Evolutionary conservation across 208 protist species (phyloP).

Genomic region (Vickermania ingenoplastis): DNA sequence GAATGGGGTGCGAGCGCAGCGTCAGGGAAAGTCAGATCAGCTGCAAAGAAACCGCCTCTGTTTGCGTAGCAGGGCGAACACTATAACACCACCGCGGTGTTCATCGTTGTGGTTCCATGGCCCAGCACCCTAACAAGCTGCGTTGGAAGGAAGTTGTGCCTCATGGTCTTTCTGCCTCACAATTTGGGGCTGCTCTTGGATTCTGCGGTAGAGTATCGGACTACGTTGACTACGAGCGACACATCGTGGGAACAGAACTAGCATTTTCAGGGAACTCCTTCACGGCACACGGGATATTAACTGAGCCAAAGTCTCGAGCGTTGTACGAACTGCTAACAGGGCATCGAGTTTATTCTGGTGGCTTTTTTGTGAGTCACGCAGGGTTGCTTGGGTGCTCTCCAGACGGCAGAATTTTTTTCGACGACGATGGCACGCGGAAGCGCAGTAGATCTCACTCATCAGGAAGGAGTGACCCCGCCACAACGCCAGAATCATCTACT

Average conservation of each 20-base stretch:
- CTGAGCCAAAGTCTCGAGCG: slow-evolving; percentile 64
- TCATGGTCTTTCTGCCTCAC: slow-evolving; percentile 72
- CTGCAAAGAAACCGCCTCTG: too few relatives aligned
- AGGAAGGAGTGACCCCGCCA: slow-evolving; percentile 2
- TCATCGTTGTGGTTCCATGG: too few relatives aligned
- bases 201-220: slow-evolving; percentile 69
- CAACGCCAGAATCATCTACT: too few relatives aligned
- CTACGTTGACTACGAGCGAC: slow-evolving; percentile 69
- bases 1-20: too few relatives aligned
- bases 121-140: slow-evolving; percentile 57
- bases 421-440: not conserved
- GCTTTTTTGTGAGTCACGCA: slow-evolving; percentile 64
- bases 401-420: slow-evolving; percentile 56
- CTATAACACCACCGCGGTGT: too few relatives aligned
- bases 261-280: slow-evolving; percentile 76
- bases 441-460: slow-evolving; percentile 1
- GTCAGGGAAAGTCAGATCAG: too few relatives aligned
- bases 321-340: slow-evolving; percentile 83
- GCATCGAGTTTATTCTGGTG: slow-evolving; percentile 51
- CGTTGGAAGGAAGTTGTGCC: slow-evolving; percentile 37
- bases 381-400: slow-evolving; percentile 72
- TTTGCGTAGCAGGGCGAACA: too few relatives aligned
- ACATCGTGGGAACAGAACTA: slow-evolving; percentile 61
- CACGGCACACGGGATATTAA: slow-evolving; percentile 72
- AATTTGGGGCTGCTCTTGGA: slow-evolving; percentile 81